Conservation (phyloP, 192 early-diverging fungal species). For the Backusella sp. region DNA sequence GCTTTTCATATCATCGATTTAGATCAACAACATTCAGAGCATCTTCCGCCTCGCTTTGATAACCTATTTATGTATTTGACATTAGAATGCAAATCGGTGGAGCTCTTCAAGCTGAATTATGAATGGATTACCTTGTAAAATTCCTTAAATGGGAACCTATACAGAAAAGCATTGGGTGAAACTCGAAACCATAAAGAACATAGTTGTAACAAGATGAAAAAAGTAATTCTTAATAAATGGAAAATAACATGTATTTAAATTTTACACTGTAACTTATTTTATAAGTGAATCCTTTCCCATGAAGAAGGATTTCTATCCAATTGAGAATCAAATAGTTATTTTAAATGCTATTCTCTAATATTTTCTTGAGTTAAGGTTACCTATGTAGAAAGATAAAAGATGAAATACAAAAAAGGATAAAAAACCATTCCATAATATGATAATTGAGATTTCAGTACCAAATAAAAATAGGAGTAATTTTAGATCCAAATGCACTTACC, state of each 20-base stretch:
- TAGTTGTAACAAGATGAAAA: not conserved
- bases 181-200: not conserved
- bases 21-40: not conserved
- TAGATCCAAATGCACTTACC: not conserved
- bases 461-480: not conserved
- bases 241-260: not conserved
- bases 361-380: too few species aligned
- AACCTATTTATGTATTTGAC: not conserved
- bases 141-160: not conserved
- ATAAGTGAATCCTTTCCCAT: too few species aligned
- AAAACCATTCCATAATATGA: too few species aligned
- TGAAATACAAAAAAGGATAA: too few species aligned
- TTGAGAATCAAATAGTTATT: too few species aligned
- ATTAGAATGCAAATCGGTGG: not conserved
- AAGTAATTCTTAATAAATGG: not conserved
- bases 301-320: too few species aligned
- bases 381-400: too few species aligned
- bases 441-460: too few species aligned
- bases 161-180: not conserved
- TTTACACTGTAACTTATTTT: not conserved
- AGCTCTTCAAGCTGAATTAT: not conserved
- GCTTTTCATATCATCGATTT: not conserved
- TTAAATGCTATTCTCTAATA: too few species aligned
- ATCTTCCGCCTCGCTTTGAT: not conserved
- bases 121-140: not conserved